These are phyloP conservation scores for Calonectria crousiana DNA, from an alignment of 2,329 filamentous ascomycete genomes.

Conservation along the genomic window DNA sequence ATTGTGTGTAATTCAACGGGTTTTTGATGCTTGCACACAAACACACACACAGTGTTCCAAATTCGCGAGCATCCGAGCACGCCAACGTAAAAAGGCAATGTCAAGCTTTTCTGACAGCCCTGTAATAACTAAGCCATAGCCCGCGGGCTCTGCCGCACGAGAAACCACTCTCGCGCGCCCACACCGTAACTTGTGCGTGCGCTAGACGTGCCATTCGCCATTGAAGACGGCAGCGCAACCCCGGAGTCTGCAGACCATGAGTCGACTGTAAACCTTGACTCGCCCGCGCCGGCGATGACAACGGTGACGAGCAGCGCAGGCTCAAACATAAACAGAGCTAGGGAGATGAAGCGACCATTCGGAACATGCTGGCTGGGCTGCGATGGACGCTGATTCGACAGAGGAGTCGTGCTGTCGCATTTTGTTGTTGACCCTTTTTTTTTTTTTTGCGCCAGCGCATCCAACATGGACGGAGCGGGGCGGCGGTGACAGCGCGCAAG, in stretches of 20 bases:
- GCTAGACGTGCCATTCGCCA: conserved; percentile 36
- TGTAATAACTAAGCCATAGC: not conserved
- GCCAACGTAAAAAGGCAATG: not conserved
- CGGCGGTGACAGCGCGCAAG: conserved; percentile 46
- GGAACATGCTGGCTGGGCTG: conserved; percentile 39
- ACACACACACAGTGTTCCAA: not conserved
- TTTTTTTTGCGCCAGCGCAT: conserved; percentile 41
- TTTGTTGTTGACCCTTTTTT: conserved; percentile 42
- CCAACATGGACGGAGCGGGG: conserved; percentile 43
- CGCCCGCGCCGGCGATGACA: conserved; percentile 14
- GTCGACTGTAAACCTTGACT: conserved; percentile 28
- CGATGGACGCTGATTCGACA: conserved; percentile 41
- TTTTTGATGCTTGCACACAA: not conserved
- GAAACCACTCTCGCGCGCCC: conserved; percentile 16
- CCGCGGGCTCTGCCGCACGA: conserved; percentile 22
- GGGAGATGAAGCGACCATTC: conserved; percentile 36
- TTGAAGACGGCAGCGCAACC: conserved; percentile 34
- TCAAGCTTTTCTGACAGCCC: not conserved
- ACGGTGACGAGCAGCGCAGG: conserved; percentile 11
- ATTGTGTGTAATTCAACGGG: conserved; percentile 22
- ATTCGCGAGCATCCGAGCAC: not conserved
- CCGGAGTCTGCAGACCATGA: conserved; percentile 13
- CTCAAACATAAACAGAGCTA: conserved; percentile 28
- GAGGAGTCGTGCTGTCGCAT: conserved; percentile 42
- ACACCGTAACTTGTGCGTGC: conserved; percentile 44